phyloP scores from a whole-genome alignment of 2,329 filamentous ascomycete species.

The Aspergillus quadricinctus region DNA sequence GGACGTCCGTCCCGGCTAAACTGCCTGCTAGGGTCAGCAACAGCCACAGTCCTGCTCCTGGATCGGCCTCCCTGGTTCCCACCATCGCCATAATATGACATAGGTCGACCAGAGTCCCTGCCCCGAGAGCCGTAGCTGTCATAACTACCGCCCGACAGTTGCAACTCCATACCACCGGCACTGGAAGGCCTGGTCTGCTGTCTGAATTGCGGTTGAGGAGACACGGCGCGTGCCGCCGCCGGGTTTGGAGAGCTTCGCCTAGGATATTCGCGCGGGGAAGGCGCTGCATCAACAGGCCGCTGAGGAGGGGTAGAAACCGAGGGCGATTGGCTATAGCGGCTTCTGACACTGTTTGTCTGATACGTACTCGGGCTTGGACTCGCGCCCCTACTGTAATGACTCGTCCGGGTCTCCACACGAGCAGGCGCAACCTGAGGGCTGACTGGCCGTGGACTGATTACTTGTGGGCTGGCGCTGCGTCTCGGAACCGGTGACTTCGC shows the following conservation, averaged over 20 bases:
- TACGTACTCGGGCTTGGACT: constrained; percentile 44
- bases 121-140: constrained; percentile 32
- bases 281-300: constrained; percentile 28
- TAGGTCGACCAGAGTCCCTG: constrained; percentile 40
- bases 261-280: constrained; percentile 4
- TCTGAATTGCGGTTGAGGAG: constrained; percentile 49
- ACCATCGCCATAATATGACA: constrained; percentile 48
- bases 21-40: constrained; percentile 62
- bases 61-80: constrained; percentile 49
- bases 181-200: constrained; percentile 49
- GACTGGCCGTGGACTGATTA: neutral
- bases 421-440: constrained; percentile 26
- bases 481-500: constrained; percentile 34
- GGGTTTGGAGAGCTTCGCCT: constrained; percentile 2
- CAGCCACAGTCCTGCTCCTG: constrained; percentile 83
- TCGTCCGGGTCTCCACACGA: constrained; percentile 32
- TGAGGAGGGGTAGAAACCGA: constrained; percentile 28
- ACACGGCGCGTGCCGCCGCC: constrained; percentile 6
- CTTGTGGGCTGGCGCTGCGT: constrained; percentile 18
- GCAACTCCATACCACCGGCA: constrained; percentile 60
- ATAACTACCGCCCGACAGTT: constrained; percentile 51
- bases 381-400: constrained; percentile 41
- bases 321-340: constrained; percentile 36
- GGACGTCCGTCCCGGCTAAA: constrained; percentile 81
- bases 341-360: constrained; percentile 40